phyloP scores from a whole-genome alignment of 2,329 filamentous ascomycete genomes.

The Microdochium trichocladiopsis region DNA sequence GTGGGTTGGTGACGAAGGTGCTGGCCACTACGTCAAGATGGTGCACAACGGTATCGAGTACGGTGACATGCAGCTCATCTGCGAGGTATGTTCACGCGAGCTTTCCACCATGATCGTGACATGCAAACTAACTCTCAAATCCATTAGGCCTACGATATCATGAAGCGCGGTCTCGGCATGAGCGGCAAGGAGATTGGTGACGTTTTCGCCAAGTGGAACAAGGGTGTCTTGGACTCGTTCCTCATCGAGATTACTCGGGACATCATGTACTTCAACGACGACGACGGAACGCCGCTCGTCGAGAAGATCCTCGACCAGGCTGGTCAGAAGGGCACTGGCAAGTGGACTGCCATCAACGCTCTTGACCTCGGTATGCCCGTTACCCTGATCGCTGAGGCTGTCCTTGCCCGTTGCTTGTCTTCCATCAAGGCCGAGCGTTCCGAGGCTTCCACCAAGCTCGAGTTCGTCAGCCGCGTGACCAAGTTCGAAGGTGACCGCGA shows the following conservation, averaged over 20 bases:
- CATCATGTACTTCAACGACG: conserved; percentile 97
- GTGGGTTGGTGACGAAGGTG: conserved; percentile 99
- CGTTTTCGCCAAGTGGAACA: conserved; percentile 94
- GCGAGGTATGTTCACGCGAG: conserved; percentile 61
- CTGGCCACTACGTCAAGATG: conserved; percentile 99
- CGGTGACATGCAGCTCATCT: conserved; percentile 99
- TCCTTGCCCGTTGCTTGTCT: conserved; percentile 90
- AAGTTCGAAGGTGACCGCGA: conserved; percentile 86
- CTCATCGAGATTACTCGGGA: conserved; percentile 98
- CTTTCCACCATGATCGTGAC: too few species aligned
- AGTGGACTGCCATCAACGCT: conserved; percentile 99
- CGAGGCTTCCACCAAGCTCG: conserved; percentile 71
- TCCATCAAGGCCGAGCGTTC: conserved; percentile 89
- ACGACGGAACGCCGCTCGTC: conserved; percentile 81
- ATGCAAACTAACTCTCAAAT: not conserved
- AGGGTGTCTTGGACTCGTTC: conserved; percentile 97
- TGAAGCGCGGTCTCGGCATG: conserved; percentile 95
- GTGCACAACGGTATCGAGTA: conserved; percentile 99
- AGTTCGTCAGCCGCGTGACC: conserved; percentile 64
- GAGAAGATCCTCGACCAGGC: conserved; percentile 99
- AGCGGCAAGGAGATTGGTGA: conserved; percentile 92
- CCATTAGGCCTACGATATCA: conserved; percentile 90
- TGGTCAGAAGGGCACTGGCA: conserved; percentile 98
- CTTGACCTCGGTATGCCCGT: conserved; percentile 98
- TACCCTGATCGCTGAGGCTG: conserved; percentile 93